Evolutionary conservation across 2,329 filamentous ascomycete genomes (phyloP).

Genomic region (Alternaria dauci): DNA sequence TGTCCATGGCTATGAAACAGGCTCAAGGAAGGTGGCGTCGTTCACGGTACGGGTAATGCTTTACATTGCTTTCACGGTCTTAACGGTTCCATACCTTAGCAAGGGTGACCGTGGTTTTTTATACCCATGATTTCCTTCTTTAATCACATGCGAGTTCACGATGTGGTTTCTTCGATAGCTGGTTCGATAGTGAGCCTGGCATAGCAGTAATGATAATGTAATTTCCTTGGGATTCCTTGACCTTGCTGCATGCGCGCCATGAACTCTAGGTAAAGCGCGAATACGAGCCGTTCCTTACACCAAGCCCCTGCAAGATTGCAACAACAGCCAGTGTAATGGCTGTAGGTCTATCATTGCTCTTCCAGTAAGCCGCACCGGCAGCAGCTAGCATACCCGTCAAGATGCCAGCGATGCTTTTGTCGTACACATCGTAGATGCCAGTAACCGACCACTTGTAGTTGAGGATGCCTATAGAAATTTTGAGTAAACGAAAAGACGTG

Average conservation of each 20-base stretch:
- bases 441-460: constrained; percentile 49
- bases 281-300: constrained; percentile 32
- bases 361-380: constrained; percentile 34
- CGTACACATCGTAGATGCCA: constrained; percentile 42
- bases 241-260: not conserved
- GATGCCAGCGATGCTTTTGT: constrained; percentile 43
- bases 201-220: constrained; percentile 4
- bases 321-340: constrained; percentile 31
- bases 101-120: constrained; percentile 7
- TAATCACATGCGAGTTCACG: not conserved
- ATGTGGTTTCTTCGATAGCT: not conserved
- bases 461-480: constrained; percentile 30
- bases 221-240: not conserved
- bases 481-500: not conserved
- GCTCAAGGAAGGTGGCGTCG: not conserved
- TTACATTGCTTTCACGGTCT: not conserved
- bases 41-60: not conserved
- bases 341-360: constrained; percentile 38
- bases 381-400: constrained; percentile 37
- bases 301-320: constrained; percentile 38
- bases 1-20: not conserved
- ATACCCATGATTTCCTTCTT: not conserved
- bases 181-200: not conserved
- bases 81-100: not conserved
- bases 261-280: constrained; percentile 15